Conservation (phyloP, 2,329 filamentous ascomycete genomes). For the Phoma sp. region DNA sequence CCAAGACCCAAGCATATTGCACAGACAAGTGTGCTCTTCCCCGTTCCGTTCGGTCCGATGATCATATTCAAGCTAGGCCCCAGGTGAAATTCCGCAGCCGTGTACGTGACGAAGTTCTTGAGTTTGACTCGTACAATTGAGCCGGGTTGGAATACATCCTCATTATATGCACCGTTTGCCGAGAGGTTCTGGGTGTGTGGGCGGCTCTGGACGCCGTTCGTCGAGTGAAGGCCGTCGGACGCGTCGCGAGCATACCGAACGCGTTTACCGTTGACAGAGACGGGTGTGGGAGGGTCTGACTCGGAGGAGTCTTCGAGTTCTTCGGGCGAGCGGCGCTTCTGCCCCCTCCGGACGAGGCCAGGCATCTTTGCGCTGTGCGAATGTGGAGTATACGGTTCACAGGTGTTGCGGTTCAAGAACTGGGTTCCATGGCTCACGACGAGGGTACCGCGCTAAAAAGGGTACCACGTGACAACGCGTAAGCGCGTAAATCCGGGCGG, state of each 20-base stretch:
- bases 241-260: slow-evolving; percentile 40
- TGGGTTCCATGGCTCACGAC: not conserved
- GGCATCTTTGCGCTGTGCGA: slow-evolving; percentile 32
- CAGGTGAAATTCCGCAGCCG: slow-evolving; percentile 86
- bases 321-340: slow-evolving; percentile 34
- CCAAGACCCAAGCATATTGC: slow-evolving; percentile 94
- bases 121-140: slow-evolving; percentile 88
- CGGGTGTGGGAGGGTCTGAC: slow-evolving; percentile 24
- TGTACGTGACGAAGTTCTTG: slow-evolving; percentile 93
- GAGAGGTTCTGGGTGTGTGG: slow-evolving; percentile 24
- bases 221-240: slow-evolving; percentile 24
- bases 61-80: slow-evolving; percentile 98
- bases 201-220: slow-evolving; percentile 12
- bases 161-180: slow-evolving; percentile 13
- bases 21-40: slow-evolving; percentile 96
- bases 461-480: slow-evolving; percentile 27
- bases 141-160: slow-evolving; percentile 65
- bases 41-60: slow-evolving; percentile 97
- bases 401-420: not conserved
- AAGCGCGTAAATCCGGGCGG: not conserved
- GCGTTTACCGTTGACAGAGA: slow-evolving; percentile 42
- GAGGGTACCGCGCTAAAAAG: not conserved
- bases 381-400: not conserved
- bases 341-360: slow-evolving; percentile 28
- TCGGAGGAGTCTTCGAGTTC: slow-evolving; percentile 30